Conservation (phyloP, 805 yeast species). For the Saccharomycopsis javanensis region DNA sequence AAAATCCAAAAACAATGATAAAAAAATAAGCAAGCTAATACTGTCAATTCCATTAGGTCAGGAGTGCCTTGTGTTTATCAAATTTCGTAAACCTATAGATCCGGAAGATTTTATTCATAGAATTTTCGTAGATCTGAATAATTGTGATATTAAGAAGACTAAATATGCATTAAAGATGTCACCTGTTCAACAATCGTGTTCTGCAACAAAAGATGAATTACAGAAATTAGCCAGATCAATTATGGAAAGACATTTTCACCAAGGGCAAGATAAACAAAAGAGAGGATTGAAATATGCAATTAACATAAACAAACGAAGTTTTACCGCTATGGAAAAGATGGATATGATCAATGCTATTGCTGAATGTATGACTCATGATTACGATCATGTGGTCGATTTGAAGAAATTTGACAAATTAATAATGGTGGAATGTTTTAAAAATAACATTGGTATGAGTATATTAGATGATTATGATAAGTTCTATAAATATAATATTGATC, state of each 20-base stretch:
- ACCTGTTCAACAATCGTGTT: conserved; percentile 69
- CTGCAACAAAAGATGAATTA: conserved; percentile 63
- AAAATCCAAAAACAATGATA: conserved; percentile 35
- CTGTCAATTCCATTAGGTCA: conserved; percentile 58
- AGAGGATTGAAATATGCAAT: conserved; percentile 55
- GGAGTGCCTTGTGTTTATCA: conserved; percentile 79
- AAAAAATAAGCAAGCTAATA: conserved; percentile 36
- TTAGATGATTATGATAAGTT: conserved; percentile 54
- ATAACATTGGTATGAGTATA: conserved; percentile 79
- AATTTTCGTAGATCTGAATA: conserved; percentile 52
- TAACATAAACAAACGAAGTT: conserved; percentile 69
- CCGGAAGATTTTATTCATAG: conserved; percentile 63
- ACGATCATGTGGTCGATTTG: conserved; percentile 71
- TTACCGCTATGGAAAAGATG: conserved; percentile 58
- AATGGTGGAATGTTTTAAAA: conserved; percentile 81
- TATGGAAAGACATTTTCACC: conserved; percentile 61
- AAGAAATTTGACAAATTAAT: conserved; percentile 70
- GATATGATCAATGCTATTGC: conserved; percentile 71
- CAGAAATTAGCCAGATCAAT: conserved; percentile 47
- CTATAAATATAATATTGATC: conserved; percentile 72
- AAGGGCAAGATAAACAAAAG: conserved; percentile 26
- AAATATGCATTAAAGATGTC: conserved; percentile 70
- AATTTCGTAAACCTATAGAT: conserved; percentile 66
- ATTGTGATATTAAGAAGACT: conserved; percentile 45
- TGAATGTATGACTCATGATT: conserved; percentile 54